Percentiles rank a stretch among this genome's conserved stretches.
These are phyloP conservation scores for Chaetothyriales sp. DNA, from an alignment of 2,329 filamentous ascomycete genomes.

Conservation along the genomic window DNA sequence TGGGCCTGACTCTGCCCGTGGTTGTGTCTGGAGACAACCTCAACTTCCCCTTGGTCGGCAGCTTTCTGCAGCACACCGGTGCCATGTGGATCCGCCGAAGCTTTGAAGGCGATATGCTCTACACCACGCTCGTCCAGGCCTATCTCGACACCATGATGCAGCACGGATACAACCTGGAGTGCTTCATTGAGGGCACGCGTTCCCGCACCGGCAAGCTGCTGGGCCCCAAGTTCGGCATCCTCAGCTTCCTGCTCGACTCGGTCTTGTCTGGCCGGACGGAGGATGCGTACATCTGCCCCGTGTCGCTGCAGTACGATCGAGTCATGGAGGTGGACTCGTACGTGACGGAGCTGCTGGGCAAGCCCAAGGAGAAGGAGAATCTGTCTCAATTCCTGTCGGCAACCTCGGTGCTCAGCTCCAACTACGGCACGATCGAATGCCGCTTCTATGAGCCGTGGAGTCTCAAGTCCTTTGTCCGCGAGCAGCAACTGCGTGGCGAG, in stretches of 20 bases:
- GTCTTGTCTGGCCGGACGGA: slow-evolving; percentile 74
- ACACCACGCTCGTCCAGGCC: slow-evolving; percentile 81
- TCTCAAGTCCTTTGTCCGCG: slow-evolving; percentile 61
- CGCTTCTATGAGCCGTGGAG: slow-evolving; percentile 97
- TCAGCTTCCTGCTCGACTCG: slow-evolving; percentile 82
- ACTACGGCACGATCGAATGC: slow-evolving; percentile 82
- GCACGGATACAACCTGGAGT: slow-evolving; percentile 87
- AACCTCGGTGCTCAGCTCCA: slow-evolving; percentile 74
- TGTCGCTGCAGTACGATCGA: slow-evolving; percentile 96
- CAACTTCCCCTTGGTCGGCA: slow-evolving; percentile 80
- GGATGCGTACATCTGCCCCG: slow-evolving; percentile 85
- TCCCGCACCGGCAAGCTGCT: slow-evolving; percentile 88
- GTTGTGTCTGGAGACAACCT: slow-evolving; percentile 93
- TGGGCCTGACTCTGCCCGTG: slow-evolving; percentile 75
- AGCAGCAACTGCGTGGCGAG: slow-evolving; percentile 48
- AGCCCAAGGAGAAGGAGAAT: slow-evolving; percentile 93
- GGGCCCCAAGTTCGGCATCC: slow-evolving; percentile 86
- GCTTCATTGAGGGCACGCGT: slow-evolving; percentile 89
- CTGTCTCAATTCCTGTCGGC: slow-evolving; percentile 75
- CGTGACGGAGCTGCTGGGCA: slow-evolving; percentile 79
- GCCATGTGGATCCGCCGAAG: slow-evolving; percentile 54
- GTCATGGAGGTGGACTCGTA: slow-evolving; percentile 97
- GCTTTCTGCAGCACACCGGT: slow-evolving; percentile 84
- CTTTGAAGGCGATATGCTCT: slow-evolving; percentile 83
- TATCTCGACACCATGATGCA: slow-evolving; percentile 89